Conservation (phyloP, 495 filamentous ascomycete species). For the Penicillium bialowiezense region DNA sequence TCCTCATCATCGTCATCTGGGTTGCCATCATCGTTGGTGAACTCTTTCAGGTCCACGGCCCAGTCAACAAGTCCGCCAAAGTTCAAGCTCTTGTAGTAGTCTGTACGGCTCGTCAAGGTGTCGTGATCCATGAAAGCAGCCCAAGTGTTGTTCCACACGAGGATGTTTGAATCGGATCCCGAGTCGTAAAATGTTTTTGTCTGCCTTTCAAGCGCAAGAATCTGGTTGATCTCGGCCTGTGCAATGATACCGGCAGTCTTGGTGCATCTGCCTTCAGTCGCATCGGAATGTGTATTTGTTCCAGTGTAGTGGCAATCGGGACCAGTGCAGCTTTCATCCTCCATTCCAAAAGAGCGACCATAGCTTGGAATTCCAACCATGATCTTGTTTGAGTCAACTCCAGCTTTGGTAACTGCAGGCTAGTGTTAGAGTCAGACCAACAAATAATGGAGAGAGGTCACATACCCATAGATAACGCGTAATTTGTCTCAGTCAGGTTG, state of each 20-base stretch:
- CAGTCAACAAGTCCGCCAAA: slow-evolving; percentile 30
- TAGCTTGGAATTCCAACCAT: slow-evolving; percentile 6
- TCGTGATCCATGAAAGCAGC: neutral
- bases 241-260: slow-evolving; percentile 19
- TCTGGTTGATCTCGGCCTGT: neutral
- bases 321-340: slow-evolving; percentile 9
- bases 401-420: slow-evolving; percentile 45
- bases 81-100: slow-evolving; percentile 11
- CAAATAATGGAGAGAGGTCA: no score
- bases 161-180: neutral
- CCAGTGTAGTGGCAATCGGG: slow-evolving; percentile 19
- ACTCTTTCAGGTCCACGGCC: slow-evolving; percentile 14
- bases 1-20: no score
- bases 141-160: neutral
- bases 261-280: neutral
- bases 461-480: slow-evolving; percentile 23
- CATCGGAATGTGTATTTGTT: neutral
- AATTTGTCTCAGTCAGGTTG: slow-evolving; percentile 3
- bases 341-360: neutral
- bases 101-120: neutral
- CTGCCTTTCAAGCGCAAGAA: neutral
- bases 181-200: neutral
- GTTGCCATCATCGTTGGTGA: no score
- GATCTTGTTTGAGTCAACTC: slow-evolving; percentile 38
- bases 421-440: no score